These are phyloP conservation scores for Tuber indicum DNA, from an alignment of 495 filamentous ascomycete species.

Conservation along the genomic window DNA sequence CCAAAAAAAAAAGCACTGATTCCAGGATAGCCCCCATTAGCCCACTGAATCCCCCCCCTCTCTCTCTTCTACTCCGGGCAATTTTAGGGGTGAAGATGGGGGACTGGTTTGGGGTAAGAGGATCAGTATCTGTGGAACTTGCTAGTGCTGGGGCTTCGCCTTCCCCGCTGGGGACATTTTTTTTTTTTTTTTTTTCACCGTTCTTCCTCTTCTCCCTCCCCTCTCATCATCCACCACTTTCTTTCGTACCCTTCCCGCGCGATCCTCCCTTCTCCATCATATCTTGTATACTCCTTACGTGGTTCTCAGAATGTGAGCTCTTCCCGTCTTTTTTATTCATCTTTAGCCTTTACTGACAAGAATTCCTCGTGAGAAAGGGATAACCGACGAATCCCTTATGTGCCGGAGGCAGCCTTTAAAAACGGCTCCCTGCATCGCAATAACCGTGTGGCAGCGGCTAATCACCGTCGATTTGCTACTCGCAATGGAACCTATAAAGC, in stretches of 20 bases:
- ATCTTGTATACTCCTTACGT: background rate
- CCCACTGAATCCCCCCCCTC: background rate
- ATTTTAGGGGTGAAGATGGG: background rate
- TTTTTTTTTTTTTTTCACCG: background rate
- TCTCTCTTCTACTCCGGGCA: background rate
- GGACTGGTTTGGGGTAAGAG: background rate
- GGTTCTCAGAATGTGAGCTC: background rate
- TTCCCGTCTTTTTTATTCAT: background rate
- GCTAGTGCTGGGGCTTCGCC: background rate
- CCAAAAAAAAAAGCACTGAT: background rate
- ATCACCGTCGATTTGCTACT: background rate
- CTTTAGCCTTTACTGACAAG: background rate
- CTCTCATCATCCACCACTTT: background rate
- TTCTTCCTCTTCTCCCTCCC: background rate
- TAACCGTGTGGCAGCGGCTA: background rate
- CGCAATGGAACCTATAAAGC: background rate
- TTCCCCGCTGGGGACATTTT: background rate
- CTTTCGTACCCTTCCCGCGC: background rate
- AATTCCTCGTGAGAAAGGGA: background rate
- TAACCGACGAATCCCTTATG: background rate
- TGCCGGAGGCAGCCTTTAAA: background rate
- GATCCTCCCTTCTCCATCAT: background rate
- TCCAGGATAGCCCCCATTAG: background rate
- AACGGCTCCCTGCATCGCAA: background rate
- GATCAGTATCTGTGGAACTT: background rate